phyloP scores from a whole-genome alignment of 306 rosid species.

The Chamaecrista fasciculata region DNA sequence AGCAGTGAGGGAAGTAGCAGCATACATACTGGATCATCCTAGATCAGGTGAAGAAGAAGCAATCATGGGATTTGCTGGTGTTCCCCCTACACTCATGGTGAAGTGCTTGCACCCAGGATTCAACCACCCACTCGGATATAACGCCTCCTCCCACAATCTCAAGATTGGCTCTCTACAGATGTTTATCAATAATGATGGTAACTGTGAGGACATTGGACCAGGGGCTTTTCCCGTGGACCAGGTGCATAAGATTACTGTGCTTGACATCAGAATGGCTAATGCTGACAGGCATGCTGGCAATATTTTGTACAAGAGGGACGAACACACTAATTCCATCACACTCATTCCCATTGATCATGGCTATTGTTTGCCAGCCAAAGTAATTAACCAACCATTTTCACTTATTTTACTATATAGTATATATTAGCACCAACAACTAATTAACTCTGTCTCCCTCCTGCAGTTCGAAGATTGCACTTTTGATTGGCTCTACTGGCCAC shows the following conservation, averaged over 20 bases:
- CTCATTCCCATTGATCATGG: slow-evolving; percentile 94
- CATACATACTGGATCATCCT: slow-evolving; percentile 57
- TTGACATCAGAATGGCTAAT: slow-evolving; percentile 83
- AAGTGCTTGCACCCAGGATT: slow-evolving; percentile 48
- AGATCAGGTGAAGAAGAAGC: slow-evolving; percentile 45
- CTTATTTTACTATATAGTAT: too few relatives aligned
- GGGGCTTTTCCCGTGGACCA: slow-evolving; percentile 60
- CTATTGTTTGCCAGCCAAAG: slow-evolving; percentile 77
- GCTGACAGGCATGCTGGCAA: slow-evolving; percentile 95
- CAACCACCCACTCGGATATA: slow-evolving; percentile 46
- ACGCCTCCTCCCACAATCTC: slow-evolving; percentile 31
- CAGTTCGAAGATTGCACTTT: slow-evolving; percentile 96
- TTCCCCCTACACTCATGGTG: slow-evolving; percentile 54
- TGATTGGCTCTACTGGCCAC: slow-evolving; percentile 97
- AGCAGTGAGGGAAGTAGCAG: slow-evolving; percentile 57
- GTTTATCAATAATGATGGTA: slow-evolving; percentile 73
- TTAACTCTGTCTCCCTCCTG: slow-evolving; percentile 12
- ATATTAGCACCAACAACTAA: too few relatives aligned
- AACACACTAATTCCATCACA: slow-evolving; percentile 33
- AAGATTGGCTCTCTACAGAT: slow-evolving; percentile 81
- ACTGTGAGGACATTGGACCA: slow-evolving; percentile 90
- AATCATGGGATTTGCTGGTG: slow-evolving; percentile 58
- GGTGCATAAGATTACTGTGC: slow-evolving; percentile 80
- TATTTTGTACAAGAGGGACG: slow-evolving; percentile 50
- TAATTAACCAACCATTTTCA: too few relatives aligned